Conservation (phyloP, 805 yeast genomes). For the Candida nitratophila region DNA sequence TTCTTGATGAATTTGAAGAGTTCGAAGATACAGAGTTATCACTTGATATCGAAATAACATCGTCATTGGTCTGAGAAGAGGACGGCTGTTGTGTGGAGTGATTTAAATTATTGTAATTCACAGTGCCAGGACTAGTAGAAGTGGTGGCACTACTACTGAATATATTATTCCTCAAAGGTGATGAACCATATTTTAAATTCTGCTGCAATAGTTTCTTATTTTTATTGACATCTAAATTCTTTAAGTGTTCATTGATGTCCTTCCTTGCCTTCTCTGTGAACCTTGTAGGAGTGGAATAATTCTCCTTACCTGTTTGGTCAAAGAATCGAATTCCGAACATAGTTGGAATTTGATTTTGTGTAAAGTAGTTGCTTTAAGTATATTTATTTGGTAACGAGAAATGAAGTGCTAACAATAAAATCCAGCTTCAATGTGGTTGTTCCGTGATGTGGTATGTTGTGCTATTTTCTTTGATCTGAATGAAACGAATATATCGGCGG, state of each 20-base stretch:
- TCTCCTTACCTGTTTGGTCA: slow-evolving; percentile 17
- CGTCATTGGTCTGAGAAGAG: background rate
- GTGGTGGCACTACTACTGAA: slow-evolving; percentile 4
- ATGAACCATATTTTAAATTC: slow-evolving; percentile 22
- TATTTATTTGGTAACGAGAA: too few species aligned
- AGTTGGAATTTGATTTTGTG: background rate
- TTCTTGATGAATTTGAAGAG: background rate
- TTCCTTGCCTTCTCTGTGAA: slow-evolving; percentile 26
- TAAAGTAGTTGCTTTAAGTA: too few species aligned
- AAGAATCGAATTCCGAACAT: slow-evolving; percentile 27
- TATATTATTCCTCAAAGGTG: slow-evolving; percentile 18
- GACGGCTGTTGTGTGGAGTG: background rate
- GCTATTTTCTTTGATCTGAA: too few species aligned
- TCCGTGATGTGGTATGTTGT: too few species aligned
- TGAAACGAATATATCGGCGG: too few species aligned
- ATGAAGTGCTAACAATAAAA: too few species aligned
- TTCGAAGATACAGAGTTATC: background rate
- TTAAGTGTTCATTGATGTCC: slow-evolving; percentile 22
- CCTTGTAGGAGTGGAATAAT: slow-evolving; percentile 23
- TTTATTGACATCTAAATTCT: slow-evolving; percentile 6
- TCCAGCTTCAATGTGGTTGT: too few species aligned
- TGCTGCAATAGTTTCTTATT: slow-evolving; percentile 2
- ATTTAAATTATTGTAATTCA: background rate
- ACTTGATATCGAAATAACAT: background rate
- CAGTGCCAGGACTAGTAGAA: background rate